phyloP scores from a whole-genome alignment of 371 early-diverging fungal species.

The Coemansia sp. region DNA sequence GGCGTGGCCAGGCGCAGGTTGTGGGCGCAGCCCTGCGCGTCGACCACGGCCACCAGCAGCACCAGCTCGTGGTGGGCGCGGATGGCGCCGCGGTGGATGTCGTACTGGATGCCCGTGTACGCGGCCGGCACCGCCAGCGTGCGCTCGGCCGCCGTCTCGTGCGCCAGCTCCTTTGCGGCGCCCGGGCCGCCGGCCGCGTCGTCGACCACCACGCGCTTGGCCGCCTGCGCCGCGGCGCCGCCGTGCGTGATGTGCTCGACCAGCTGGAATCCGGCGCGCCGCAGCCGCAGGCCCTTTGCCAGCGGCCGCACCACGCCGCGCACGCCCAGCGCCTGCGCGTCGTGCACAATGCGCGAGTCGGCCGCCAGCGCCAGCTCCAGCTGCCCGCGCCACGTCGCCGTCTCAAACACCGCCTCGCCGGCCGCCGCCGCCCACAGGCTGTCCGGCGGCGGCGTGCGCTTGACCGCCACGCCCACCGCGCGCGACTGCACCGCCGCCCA shows the following conservation, averaged over 20 bases:
- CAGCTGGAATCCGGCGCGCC: conserved; percentile 41
- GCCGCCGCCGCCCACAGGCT: conserved; percentile 28
- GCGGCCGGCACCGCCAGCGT: conserved; percentile 30
- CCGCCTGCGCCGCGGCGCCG: conserved; percentile 13
- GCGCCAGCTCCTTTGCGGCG: conserved; percentile 11
- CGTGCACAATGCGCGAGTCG: conserved; percentile 36
- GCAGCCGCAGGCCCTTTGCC: conserved; percentile 37
- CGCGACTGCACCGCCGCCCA: conserved; percentile 23
- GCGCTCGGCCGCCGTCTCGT: conserved; percentile 33
- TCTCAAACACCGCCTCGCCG: conserved; percentile 38
- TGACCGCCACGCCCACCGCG: conserved; percentile 26
- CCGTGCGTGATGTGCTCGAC: conserved; percentile 22
- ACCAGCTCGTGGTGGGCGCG: conserved; percentile 40
- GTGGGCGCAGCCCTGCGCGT: conserved; percentile 18
- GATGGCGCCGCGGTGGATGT: conserved; percentile 41
- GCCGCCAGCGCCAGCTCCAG: conserved; percentile 34
- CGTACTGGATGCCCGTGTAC: conserved; percentile 47
- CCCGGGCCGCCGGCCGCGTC: conserved; percentile 9
- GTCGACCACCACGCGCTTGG: neutral
- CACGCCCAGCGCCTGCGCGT: conserved; percentile 37
- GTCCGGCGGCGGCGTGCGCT: conserved; percentile 38
- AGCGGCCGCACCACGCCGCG: conserved; percentile 40
- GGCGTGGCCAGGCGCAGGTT: conserved; percentile 47
- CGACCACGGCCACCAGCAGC: conserved; percentile 27
- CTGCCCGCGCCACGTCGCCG: conserved; percentile 28